Evolutionary conservation across 441 rosid genomes (phyloP).

Genomic region (Eugenia klotzschiana): DNA sequence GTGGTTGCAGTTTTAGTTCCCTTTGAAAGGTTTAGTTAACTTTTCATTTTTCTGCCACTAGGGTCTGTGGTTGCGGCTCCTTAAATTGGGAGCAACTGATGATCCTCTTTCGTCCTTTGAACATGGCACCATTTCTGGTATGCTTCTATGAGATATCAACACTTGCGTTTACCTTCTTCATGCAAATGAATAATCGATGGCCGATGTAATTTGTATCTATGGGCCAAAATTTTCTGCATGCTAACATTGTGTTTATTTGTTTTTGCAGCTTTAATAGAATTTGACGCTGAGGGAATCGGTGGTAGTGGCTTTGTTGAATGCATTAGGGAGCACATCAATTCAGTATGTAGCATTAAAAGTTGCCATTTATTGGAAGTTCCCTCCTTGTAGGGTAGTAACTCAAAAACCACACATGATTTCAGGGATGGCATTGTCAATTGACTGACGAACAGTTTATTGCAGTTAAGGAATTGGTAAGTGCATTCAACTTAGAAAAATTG

Average conservation of each 20-base stretch:
- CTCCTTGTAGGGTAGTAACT: constrained; percentile 14
- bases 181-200: neutral
- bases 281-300: constrained; percentile 99
- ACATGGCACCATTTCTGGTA: constrained; percentile 93
- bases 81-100: constrained; percentile 76
- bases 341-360: constrained; percentile 34
- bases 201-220: neutral
- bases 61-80: constrained; percentile 96
- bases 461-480: constrained; percentile 89
- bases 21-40: neutral
- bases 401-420: constrained; percentile 23
- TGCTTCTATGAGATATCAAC: constrained; percentile 2
- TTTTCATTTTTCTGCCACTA: constrained; percentile 10
- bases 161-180: neutral
- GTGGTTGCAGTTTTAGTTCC: neutral
- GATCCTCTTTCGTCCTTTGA: constrained; percentile 99
- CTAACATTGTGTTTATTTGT: constrained; percentile 9
- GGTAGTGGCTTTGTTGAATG: constrained; percentile 99
- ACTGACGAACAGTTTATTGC: constrained; percentile 97
- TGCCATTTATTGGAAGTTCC: constrained; percentile 2
- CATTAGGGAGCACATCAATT: constrained; percentile 89
- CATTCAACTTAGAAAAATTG: neutral
- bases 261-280: constrained; percentile 87
- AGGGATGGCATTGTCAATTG: constrained; percentile 88
- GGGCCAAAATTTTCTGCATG: constrained; percentile 3